phyloP scores from a whole-genome alignment of 179 eudicot genomes.

The Pouteria campechiana region DNA sequence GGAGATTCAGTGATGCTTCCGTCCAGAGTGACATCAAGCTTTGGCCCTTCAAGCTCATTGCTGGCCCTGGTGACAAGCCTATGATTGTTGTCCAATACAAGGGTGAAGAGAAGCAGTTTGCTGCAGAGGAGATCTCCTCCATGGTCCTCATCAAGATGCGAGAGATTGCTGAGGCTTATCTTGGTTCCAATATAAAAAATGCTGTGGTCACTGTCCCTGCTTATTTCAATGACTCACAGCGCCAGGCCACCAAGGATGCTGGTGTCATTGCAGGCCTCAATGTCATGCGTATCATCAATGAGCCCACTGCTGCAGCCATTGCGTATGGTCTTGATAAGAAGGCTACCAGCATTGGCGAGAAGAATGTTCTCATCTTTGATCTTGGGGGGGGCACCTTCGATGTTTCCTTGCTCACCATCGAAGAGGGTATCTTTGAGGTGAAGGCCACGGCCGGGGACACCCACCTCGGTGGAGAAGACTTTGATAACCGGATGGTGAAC shows the following conservation, averaged over 20 bases:
- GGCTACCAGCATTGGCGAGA: constrained; percentile 5
- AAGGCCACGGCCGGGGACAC: constrained; percentile 9
- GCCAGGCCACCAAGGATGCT: constrained; percentile 21
- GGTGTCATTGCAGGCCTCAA: constrained; percentile 8
- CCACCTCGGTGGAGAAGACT: constrained; percentile 10
- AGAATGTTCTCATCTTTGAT: constrained; percentile 9
- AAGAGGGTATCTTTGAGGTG: constrained; percentile 10
- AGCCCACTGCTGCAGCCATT: constrained; percentile 9
- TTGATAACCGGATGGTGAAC: constrained; percentile 9
- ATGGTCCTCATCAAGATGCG: constrained; percentile 16
- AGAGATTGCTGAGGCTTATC: constrained; percentile 15
- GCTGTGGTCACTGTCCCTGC: constrained; percentile 17
- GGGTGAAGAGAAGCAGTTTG: constrained; percentile 10
- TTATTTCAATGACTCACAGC: constrained; percentile 16
- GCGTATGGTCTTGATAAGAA: constrained; percentile 19
- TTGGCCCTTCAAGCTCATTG: constrained; percentile 9
- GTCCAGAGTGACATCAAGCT: constrained; percentile 8
- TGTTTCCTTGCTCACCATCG: constrained; percentile 10
- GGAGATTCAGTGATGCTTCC: constrained; percentile 7
- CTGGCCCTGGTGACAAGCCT: constrained; percentile 10
- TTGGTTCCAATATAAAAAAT: constrained; percentile 7
- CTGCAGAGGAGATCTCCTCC: constrained; percentile 11
- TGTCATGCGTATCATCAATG: constrained; percentile 9
- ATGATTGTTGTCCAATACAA: constrained; percentile 9
- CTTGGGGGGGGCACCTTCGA: constrained; percentile 10